These are phyloP conservation scores for Friedmanniomyces simplex DNA, from an alignment of 495 filamentous ascomycete species.

Conservation along the genomic window DNA sequence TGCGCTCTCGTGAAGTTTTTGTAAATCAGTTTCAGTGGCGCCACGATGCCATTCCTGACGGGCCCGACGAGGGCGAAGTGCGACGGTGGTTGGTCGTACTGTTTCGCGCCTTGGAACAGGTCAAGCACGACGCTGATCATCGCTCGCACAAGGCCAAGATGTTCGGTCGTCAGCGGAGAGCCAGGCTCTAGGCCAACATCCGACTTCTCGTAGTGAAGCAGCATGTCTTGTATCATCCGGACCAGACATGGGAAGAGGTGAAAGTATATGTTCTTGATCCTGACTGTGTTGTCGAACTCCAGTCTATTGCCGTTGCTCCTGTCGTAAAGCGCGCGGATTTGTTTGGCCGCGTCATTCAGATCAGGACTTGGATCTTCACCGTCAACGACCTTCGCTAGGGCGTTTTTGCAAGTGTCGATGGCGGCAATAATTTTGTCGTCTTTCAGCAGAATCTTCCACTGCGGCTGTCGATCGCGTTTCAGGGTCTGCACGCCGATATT, in stretches of 20 bases:
- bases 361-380: background rate
- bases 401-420: conserved; percentile 1
- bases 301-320: background rate
- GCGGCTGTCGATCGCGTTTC: background rate
- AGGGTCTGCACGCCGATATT: conserved; percentile 9
- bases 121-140: conserved; percentile 10
- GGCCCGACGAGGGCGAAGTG: conserved; percentile 12
- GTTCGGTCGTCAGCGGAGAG: background rate
- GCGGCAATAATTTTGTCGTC: conserved; percentile 1
- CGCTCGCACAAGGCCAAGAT: background rate
- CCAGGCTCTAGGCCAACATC: background rate
- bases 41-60: conserved; percentile 3
- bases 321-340: conserved; percentile 2
- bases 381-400: background rate
- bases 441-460: background rate
- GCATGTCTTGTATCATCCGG: background rate
- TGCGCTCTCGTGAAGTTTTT: background rate
- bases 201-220: conserved; percentile 4
- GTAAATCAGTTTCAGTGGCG: conserved; percentile 9
- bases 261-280: conserved; percentile 10
- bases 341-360: background rate
- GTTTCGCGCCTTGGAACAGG: conserved; percentile 1
- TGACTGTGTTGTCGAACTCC: background rate
- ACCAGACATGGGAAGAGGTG: conserved; percentile 16
- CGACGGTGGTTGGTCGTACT: background rate